phyloP scores from a whole-genome alignment of 2,329 filamentous ascomycete species.

The Seiridium unicorne region DNA sequence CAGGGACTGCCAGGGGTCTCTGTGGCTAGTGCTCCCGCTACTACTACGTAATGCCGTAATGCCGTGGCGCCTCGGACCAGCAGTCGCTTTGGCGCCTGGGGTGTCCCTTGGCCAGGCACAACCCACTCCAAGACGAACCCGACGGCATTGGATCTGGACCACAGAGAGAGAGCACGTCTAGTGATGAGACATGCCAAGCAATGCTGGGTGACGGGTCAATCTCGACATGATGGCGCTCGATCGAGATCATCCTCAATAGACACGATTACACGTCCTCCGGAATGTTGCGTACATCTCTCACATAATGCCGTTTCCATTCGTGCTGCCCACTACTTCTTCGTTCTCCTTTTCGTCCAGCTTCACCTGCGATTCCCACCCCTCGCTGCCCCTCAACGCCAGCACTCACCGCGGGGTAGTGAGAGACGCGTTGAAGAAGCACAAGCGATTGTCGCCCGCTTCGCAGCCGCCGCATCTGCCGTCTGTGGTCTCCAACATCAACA shows the following conservation, averaged over 20 bases:
- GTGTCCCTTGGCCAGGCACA: too few species aligned
- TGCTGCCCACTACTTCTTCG: slow-evolving; percentile 84
- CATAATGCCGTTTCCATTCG: slow-evolving; percentile 85
- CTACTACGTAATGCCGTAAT: not conserved
- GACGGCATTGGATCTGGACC: not conserved
- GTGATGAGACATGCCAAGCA: slow-evolving; percentile 7
- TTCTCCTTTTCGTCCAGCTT: slow-evolving; percentile 80
- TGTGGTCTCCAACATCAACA: slow-evolving; percentile 67
- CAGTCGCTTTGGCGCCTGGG: not conserved
- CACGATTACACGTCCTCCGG: not conserved
- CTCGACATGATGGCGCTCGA: not conserved
- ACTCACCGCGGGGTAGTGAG: slow-evolving; percentile 81
- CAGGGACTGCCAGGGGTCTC: not conserved
- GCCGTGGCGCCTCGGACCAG: too few species aligned
- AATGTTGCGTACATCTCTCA: not conserved
- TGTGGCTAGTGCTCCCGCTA: not conserved
- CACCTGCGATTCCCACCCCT: slow-evolving; percentile 80
- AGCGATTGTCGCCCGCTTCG: slow-evolving; percentile 72
- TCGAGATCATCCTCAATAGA: not conserved
- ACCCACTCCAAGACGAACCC: not conserved
- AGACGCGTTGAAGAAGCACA: slow-evolving; percentile 83
- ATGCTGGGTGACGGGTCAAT: not conserved
- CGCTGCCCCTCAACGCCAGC: slow-evolving; percentile 77
- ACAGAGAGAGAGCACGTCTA: not conserved
- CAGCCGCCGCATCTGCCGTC: slow-evolving; percentile 69